phyloP scores from a whole-genome alignment of 495 filamentous ascomycete species.

The Neurospora sp. region DNA sequence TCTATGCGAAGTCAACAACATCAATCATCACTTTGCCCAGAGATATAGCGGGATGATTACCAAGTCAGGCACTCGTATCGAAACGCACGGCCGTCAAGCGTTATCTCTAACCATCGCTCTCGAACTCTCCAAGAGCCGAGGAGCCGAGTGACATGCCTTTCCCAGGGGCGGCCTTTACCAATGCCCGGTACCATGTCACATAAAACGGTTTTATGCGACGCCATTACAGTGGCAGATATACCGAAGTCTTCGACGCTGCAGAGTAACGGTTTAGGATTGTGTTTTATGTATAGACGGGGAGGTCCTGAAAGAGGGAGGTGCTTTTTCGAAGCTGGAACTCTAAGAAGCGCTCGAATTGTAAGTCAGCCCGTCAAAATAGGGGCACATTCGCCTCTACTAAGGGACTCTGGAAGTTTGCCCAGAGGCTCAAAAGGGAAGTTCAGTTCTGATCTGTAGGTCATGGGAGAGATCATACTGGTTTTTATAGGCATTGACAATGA shows the following conservation, averaged over 20 bases:
- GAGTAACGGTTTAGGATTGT: not conserved
- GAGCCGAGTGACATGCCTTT: not conserved
- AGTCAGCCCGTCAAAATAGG: not conserved
- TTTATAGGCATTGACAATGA: not conserved
- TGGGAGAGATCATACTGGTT: not conserved
- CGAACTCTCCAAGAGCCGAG: not conserved
- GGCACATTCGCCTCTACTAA: not conserved
- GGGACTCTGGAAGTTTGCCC: not conserved
- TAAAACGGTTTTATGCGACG: not conserved
- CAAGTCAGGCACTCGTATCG: not conserved
- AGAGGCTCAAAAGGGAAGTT: not conserved
- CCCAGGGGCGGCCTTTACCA: not conserved
- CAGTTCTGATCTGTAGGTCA: not conserved
- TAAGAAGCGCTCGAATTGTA: not conserved
- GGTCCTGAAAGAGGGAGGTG: not conserved
- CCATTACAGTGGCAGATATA: not conserved
- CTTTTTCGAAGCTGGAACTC: not conserved
- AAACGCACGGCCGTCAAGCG: not conserved
- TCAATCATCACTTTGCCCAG: not conserved
- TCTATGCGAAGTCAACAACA: not conserved
- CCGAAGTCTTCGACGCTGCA: not conserved
- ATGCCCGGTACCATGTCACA: not conserved
- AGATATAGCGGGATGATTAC: not conserved
- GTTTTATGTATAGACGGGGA: not conserved
- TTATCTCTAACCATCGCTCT: not conserved